Evolutionary conservation across 495 filamentous ascomycete genomes (phyloP).

Genomic region (Talaromyces borbonicus): DNA sequence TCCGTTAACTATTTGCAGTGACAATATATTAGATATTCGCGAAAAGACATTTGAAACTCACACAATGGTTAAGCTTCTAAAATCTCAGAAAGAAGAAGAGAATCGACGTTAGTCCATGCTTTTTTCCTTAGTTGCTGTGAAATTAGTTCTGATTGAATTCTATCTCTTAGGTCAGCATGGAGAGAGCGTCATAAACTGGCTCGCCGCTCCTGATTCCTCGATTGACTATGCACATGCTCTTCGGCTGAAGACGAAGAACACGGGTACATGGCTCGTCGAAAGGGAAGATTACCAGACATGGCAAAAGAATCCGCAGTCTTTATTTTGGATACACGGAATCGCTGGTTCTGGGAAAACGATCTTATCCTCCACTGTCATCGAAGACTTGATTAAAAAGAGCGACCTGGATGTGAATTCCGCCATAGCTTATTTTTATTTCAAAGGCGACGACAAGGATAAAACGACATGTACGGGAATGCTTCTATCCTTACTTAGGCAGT

Average conservation of each 20-base stretch:
- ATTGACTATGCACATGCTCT: slow-evolving; percentile 9
- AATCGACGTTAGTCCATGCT: background rate
- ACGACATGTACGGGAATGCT: slow-evolving; percentile 13
- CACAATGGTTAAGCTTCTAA: background rate
- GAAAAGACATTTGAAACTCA: slow-evolving; percentile 3
- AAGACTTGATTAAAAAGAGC: slow-evolving; percentile 10
- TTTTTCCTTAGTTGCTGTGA: background rate
- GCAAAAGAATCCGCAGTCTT: slow-evolving; percentile 9
- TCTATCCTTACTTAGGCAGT: slow-evolving; percentile 18
- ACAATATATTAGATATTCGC: slow-evolving; percentile 2
- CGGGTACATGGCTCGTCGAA: slow-evolving; percentile 22
- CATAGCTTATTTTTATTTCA: slow-evolving; percentile 26
- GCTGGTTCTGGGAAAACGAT: slow-evolving; percentile 31
- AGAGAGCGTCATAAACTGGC: slow-evolving; percentile 11
- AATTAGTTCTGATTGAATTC: background rate
- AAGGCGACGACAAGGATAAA: slow-evolving; percentile 19
- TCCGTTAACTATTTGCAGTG: background rate
- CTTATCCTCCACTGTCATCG: slow-evolving; percentile 21
- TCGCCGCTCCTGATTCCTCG: slow-evolving; percentile 15
- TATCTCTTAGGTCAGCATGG: background rate
- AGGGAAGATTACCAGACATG: slow-evolving; percentile 15
- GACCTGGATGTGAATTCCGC: background rate
- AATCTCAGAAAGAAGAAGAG: slow-evolving; percentile 2
- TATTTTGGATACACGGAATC: slow-evolving; percentile 27
- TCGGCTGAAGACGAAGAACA: slow-evolving; percentile 15